These are phyloP conservation scores for Waltergamsia citrina DNA, from an alignment of 2,329 filamentous ascomycete genomes.

Conservation along the genomic window DNA sequence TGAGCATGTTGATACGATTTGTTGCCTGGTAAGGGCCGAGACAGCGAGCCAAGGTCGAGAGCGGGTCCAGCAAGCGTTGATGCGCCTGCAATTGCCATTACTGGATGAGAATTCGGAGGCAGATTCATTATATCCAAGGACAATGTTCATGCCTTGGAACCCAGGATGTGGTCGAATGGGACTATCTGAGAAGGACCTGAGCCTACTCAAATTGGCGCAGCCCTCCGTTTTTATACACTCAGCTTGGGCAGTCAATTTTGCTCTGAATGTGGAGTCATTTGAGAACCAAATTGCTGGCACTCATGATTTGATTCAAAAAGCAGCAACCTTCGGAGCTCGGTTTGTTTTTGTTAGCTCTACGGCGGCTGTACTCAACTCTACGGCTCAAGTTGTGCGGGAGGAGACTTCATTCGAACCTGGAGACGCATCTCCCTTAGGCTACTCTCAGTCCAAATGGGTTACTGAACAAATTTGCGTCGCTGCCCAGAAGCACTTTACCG, in stretches of 20 bases:
- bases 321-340: constrained; percentile 11
- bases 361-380: constrained; percentile 27
- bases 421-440: constrained; percentile 27
- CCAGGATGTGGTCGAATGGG: too few species aligned
- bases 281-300: constrained; percentile 36
- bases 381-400: constrained; percentile 21
- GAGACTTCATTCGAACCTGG: constrained; percentile 6
- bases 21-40: too few species aligned
- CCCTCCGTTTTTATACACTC: constrained; percentile 33
- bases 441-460: constrained; percentile 30
- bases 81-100: too few species aligned
- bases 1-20: too few species aligned
- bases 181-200: too few species aligned
- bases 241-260: constrained; percentile 49
- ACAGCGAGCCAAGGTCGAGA: too few species aligned
- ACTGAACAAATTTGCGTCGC: constrained; percentile 25
- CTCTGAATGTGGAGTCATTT: constrained; percentile 37
- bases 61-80: too few species aligned
- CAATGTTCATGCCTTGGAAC: too few species aligned
- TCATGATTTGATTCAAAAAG: constrained; percentile 28
- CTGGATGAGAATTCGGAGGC: too few species aligned
- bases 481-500: constrained; percentile 16
- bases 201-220: too few species aligned
- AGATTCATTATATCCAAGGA: too few species aligned
- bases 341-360: constrained; percentile 44